phyloP scores from a whole-genome alignment of 805 yeast genomes.

The Metschnikowia gelsemii region DNA sequence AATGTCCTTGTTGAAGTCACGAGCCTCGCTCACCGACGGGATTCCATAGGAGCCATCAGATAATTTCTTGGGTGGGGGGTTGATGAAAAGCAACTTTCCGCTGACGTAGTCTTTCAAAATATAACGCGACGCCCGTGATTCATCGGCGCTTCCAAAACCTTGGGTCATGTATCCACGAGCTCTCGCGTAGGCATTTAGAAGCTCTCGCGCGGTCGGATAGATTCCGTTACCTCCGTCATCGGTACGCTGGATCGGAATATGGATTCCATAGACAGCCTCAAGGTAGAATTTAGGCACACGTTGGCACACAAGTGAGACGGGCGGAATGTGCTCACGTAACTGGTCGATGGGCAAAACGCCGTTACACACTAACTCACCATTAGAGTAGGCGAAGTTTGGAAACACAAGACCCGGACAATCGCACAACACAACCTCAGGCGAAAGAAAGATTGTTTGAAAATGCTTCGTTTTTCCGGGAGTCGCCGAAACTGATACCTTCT shows the following conservation, averaged over 20 bases:
- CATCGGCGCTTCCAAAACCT: slow-evolving; percentile 96
- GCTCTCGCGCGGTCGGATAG: slow-evolving; percentile 83
- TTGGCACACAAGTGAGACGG: slow-evolving; percentile 78
- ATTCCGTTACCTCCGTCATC: slow-evolving; percentile 87
- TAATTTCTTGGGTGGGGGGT: slow-evolving; percentile 76
- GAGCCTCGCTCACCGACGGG: slow-evolving; percentile 38
- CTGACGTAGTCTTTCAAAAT: slow-evolving; percentile 91
- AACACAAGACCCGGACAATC: slow-evolving; percentile 99
- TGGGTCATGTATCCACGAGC: slow-evolving; percentile 98
- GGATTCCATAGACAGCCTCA: slow-evolving; percentile 93
- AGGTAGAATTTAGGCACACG: slow-evolving; percentile 84
- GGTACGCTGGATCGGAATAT: slow-evolving; percentile 67
- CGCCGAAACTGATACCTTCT: slow-evolving; percentile 95
- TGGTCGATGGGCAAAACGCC: slow-evolving; percentile 99
- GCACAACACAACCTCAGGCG: slow-evolving; percentile 81
- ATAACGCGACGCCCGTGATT: slow-evolving; percentile 89
- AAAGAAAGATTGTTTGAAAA: slow-evolving; percentile 89
- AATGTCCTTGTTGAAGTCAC: slow-evolving; percentile 69
- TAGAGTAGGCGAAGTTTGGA: slow-evolving; percentile 95
- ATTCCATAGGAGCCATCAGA: slow-evolving; percentile 61
- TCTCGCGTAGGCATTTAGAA: slow-evolving; percentile 88
- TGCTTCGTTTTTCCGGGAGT: slow-evolving; percentile 99
- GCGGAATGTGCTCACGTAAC: slow-evolving; percentile 87
- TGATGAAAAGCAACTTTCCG: slow-evolving; percentile 80
- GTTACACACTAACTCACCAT: slow-evolving; percentile 94